These are phyloP conservation scores for Podaxis sp. DNA, from an alignment of 768 basidiomycete species.

Conservation along the genomic window DNA sequence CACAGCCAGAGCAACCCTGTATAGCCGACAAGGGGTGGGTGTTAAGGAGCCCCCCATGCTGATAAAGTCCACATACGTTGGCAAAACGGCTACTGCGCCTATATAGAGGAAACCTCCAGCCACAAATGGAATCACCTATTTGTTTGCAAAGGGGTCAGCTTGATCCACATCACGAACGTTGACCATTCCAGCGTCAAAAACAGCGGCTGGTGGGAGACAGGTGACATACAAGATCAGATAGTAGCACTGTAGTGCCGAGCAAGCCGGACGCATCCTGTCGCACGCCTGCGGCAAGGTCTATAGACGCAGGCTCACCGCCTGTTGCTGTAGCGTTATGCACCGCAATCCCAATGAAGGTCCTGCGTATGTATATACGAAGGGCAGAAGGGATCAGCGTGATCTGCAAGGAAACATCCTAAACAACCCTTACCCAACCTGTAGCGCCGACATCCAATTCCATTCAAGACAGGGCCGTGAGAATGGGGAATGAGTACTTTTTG, in stretches of 20 bases:
- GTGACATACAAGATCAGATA: constrained; percentile 75
- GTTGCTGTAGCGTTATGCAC: constrained; percentile 75
- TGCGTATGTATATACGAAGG: constrained; percentile 27
- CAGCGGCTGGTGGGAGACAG: constrained; percentile 4
- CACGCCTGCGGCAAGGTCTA: constrained; percentile 75
- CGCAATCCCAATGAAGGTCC: constrained; percentile 86
- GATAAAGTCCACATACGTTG: constrained; percentile 61
- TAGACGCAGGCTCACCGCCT: constrained; percentile 35
- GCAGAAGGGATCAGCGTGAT: constrained; percentile 21
- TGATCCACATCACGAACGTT: constrained; percentile 22
- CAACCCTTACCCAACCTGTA: constrained; percentile 43
- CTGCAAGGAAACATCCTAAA: constrained; percentile 9
- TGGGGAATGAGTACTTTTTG: constrained; percentile 20
- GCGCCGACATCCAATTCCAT: constrained; percentile 1
- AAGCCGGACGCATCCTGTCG: constrained; percentile 75
- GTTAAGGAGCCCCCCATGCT: background rate
- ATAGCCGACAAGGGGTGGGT: background rate
- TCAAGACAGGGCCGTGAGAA: constrained; percentile 19
- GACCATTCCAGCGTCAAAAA: constrained; percentile 4
- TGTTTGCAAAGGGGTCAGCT: constrained; percentile 17
- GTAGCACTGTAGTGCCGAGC: constrained; percentile 78
- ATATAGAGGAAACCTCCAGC: constrained; percentile 94
- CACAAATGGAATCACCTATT: constrained; percentile 85
- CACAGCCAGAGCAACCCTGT: background rate
- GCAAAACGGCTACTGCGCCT: constrained; percentile 88